phyloP scores from a whole-genome alignment of 2,329 filamentous ascomycete species.

The Tricladium varicosporioides region DNA sequence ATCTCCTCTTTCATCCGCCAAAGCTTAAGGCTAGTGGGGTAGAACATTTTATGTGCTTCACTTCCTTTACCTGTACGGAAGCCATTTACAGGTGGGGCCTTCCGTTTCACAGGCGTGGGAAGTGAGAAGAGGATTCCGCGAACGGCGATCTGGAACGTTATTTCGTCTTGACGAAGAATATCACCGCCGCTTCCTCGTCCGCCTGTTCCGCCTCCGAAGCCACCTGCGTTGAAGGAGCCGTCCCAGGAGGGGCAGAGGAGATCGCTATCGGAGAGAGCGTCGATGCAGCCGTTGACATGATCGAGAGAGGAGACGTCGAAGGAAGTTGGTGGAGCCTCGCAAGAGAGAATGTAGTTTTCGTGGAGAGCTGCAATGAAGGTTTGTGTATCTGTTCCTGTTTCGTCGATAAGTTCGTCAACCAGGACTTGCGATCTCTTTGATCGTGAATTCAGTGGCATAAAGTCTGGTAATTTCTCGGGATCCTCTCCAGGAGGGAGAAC shows the following conservation, averaged over 20 bases:
- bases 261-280: constrained; percentile 83
- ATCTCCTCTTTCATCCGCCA: constrained; percentile 85
- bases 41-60: constrained; percentile 87
- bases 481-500: constrained; percentile 39
- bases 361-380: constrained; percentile 90
- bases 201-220: constrained; percentile 45
- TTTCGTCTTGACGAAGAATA: constrained; percentile 84
- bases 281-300: constrained; percentile 80
- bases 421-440: constrained; percentile 63
- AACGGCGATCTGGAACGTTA: constrained; percentile 87
- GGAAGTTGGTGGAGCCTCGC: constrained; percentile 54
- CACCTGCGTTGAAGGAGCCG: constrained; percentile 62
- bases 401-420: constrained; percentile 79
- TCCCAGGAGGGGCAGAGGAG: constrained; percentile 74
- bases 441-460: constrained; percentile 55
- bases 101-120: constrained; percentile 80
- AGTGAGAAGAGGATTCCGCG: constrained; percentile 82
- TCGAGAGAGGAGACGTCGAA: constrained; percentile 65
- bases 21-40: constrained; percentile 77
- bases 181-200: constrained; percentile 63
- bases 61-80: constrained; percentile 38
- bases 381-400: constrained; percentile 86
- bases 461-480: constrained; percentile 57
- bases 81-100: constrained; percentile 38
- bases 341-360: constrained; percentile 90